Base-by-base conservation (phyloP, 192 early-diverging fungal genomes). In the Rhizophagus sp. region DNA sequence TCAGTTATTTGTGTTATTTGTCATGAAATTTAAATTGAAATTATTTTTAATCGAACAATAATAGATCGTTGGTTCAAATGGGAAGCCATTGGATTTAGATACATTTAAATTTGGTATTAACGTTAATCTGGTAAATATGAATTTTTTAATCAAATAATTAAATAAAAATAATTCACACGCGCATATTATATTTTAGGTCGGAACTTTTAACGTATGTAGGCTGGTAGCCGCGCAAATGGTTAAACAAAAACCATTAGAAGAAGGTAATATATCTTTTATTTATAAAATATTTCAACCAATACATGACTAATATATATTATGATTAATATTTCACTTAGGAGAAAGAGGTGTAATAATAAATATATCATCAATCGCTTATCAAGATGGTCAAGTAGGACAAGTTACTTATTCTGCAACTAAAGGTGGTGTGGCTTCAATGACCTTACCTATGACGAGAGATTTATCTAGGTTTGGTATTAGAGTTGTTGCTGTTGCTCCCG, bases 331-430 rank as follows among this genome's bases (percentile, higher is more conserved):
- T 4, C 52, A 34, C 73, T 9, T 62, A 83, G 85, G 83, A 61
- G 89, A 90, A 41, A 85, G 85, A 30, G 89, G 89, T 62, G 78
- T 90, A 12, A 88, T 90, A 62, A 85, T 90, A 74, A 88, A 89
- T 62, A 84, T 86, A 9, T 86, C 89, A 9, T 90, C 89, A 0
- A 87, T 88, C 52, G 89, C 89, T 1, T 87, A 78, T 34, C 83
- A 84, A 24, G 89, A 90, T 52, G 89, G 89, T 78, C 86, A 87
- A 75, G 69, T 81, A 30, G 89, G 89, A 6, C 87, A 88, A 57
- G 79, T 76, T 3, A 85, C 89, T 8, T 90, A 89, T 69, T 85
- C 88, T 57, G 88, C 88, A 27, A 86, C 84, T 11, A 86, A 86
- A 79, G 89, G 84, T 68, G 89, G 87, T 78, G 84, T 90, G 50